These are phyloP conservation scores for Scleroderma bovista DNA, from an alignment of 768 basidiomycete genomes.

Conservation along the genomic window DNA sequence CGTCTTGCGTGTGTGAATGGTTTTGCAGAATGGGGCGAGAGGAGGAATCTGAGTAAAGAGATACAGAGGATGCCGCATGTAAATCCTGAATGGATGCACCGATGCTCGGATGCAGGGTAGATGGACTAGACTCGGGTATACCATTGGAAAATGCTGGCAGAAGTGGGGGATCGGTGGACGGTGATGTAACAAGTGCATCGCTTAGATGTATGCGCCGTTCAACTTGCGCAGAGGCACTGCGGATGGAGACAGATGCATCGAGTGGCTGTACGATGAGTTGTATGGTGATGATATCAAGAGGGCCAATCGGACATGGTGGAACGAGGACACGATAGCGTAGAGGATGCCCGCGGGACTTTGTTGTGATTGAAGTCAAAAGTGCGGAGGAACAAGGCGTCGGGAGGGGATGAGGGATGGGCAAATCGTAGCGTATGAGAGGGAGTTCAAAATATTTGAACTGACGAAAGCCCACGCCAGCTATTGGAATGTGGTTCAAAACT, in stretches of 20 bases:
- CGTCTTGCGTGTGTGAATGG: slow-evolving; percentile 7
- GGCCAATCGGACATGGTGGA: slow-evolving; percentile 59
- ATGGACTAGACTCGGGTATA: slow-evolving; percentile 13
- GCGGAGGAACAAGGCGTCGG: slow-evolving; percentile 32
- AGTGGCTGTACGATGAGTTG: slow-evolving; percentile 56
- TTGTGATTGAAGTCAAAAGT: slow-evolving; percentile 37
- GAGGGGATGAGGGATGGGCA: slow-evolving; percentile 38
- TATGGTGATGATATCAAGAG: slow-evolving; percentile 66
- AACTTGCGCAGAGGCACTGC: slow-evolving; percentile 57
- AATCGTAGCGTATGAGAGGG: slow-evolving; percentile 64
- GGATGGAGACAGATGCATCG: slow-evolving; percentile 52
- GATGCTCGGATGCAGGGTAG: slow-evolving; percentile 2
- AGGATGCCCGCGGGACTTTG: slow-evolving; percentile 50
- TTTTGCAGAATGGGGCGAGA: slow-evolving; percentile 21
- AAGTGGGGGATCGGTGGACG: slow-evolving; percentile 19
- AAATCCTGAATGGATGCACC: slow-evolving; percentile 18
- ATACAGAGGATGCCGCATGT: slow-evolving; percentile 12
- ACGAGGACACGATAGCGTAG: slow-evolving; percentile 55
- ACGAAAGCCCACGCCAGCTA: slow-evolving; percentile 60
- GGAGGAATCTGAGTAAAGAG: slow-evolving; percentile 20
- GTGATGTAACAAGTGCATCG: slow-evolving; percentile 27
- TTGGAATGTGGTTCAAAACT: slow-evolving; percentile 67
- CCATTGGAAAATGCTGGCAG: slow-evolving; percentile 30
- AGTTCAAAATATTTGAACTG: slow-evolving; percentile 69
- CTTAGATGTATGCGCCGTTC: slow-evolving; percentile 67